These are phyloP conservation scores for Solanum habrochaites DNA, from an alignment of 257 asterid genomes.

Conservation along the genomic window DNA sequence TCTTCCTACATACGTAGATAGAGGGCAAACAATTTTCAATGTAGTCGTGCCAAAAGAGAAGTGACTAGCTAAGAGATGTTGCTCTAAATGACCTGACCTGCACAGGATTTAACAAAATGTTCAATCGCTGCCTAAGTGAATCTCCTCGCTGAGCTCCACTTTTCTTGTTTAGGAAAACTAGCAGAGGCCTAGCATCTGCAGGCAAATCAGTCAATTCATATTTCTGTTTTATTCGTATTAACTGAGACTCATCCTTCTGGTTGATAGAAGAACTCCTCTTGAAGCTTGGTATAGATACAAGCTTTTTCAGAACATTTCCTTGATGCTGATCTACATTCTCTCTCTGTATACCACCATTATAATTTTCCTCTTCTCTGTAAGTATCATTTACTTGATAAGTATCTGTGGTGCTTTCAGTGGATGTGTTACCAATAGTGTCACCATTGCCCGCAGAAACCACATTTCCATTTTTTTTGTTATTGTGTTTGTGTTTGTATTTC, in stretches of 20 bases:
- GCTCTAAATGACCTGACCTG: conserved; percentile 51
- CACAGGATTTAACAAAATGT: conserved; percentile 82
- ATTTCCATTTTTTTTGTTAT: conserved; percentile 24
- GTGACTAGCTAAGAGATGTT: not conserved
- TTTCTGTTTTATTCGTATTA: conserved; percentile 26
- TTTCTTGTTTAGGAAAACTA: conserved; percentile 81
- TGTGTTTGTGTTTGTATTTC: conserved; percentile 42
- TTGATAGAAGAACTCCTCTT: conserved; percentile 52
- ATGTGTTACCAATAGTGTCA: conserved; percentile 37
- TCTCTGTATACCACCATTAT: conserved; percentile 18
- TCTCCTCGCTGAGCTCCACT: conserved; percentile 98
- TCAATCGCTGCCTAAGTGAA: conserved; percentile 68
- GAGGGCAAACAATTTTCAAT: not conserved
- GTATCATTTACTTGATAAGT: conserved; percentile 36
- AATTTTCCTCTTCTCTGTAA: conserved; percentile 38
- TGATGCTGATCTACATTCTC: conserved; percentile 39
- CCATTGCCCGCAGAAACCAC: conserved; percentile 42
- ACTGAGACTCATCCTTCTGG: conserved; percentile 54
- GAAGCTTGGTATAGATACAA: conserved; percentile 43
- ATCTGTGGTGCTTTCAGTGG: conserved; percentile 41
- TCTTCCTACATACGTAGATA: not conserved
- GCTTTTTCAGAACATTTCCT: conserved; percentile 34
- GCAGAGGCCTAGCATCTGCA: conserved; percentile 80
- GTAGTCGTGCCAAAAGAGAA: not conserved
- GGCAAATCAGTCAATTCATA: conserved; percentile 90